Conservation (phyloP, 345 rosid species). For the Lepidium didymum region DNA sequence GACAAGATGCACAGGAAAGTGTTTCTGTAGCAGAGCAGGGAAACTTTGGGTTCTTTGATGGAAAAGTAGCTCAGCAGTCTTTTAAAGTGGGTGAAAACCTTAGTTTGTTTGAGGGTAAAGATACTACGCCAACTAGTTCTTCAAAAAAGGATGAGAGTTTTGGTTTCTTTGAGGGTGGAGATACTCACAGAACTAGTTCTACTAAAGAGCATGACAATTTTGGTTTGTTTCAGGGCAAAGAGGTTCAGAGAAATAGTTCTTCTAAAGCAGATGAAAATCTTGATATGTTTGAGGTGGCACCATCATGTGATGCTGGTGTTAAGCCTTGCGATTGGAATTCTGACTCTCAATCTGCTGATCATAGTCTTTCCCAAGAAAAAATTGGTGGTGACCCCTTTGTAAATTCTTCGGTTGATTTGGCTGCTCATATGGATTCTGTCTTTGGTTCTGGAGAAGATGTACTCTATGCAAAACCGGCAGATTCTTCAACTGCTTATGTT, state of each 20-base stretch:
- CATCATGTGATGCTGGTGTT: conserved; percentile 27
- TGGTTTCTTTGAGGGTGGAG: conserved; percentile 34
- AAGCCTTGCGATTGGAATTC: conserved; percentile 35
- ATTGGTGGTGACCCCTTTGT: conserved; percentile 34
- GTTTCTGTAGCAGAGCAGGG: conserved; percentile 16
- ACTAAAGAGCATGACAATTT: conserved; percentile 6
- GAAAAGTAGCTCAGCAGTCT: background rate
- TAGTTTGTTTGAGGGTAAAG: conserved; percentile 26
- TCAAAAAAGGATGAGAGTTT: background rate
- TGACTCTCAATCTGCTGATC: conserved; percentile 41
- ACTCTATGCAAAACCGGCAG: conserved; percentile 25
- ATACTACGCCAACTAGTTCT: conserved; percentile 18
- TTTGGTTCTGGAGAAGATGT: conserved; percentile 45
- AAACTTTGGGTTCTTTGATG: conserved; percentile 31
- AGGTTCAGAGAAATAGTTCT: conserved; percentile 17
- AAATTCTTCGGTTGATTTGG: conserved; percentile 41
- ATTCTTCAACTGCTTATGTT: conserved; percentile 27
- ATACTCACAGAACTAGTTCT: conserved; percentile 14
- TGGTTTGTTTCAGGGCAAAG: conserved; percentile 24
- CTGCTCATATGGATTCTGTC: conserved; percentile 54
- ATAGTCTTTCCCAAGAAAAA: conserved; percentile 28
- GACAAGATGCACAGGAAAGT: conserved; percentile 14
- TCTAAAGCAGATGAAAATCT: conserved; percentile 11
- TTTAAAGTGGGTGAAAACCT: conserved; percentile 10
- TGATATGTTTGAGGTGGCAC: conserved; percentile 40